phyloP scores from a whole-genome alignment of 345 rosid species.

The Salix udensis region DNA sequence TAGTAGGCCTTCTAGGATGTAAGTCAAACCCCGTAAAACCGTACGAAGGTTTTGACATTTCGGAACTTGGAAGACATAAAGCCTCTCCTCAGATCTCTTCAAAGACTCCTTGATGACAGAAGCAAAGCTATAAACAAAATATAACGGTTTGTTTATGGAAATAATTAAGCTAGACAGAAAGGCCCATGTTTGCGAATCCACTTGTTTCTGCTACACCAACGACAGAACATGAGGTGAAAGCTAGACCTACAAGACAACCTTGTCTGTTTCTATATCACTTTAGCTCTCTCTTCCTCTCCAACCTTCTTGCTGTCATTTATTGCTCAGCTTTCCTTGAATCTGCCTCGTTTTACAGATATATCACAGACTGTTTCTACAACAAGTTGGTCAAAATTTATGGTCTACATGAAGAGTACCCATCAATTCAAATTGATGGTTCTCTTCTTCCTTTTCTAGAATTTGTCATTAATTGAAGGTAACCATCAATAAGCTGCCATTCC shows the following conservation, averaged over 20 bases:
- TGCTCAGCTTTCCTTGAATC: constrained; percentile 13
- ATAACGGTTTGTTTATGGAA: not conserved
- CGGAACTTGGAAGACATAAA: not conserved
- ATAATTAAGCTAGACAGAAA: not conserved
- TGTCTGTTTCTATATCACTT: not conserved
- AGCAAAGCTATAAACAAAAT: not conserved
- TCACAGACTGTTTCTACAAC: not conserved
- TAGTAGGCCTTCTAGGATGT: not conserved
- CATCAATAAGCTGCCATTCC: constrained; percentile 3
- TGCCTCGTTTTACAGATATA: not conserved
- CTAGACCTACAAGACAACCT: not conserved
- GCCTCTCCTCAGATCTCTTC: not conserved
- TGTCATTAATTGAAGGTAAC: constrained; percentile 5
- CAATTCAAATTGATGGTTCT: not conserved
- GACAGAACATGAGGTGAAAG: constrained; percentile 17
- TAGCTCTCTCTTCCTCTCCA: not conserved
- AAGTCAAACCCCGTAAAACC: constrained; percentile 1
- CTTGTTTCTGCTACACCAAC: constrained; percentile 9
- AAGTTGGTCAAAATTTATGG: constrained; percentile 12
- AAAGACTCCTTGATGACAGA: not conserved
- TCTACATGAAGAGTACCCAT: constrained; percentile 4
- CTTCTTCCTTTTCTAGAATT: not conserved
- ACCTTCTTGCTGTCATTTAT: not conserved
- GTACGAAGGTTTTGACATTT: not conserved
- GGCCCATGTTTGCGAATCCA: not conserved